phyloP scores from a whole-genome alignment of 495 filamentous ascomycete species.

The Neurospora terricola region DNA sequence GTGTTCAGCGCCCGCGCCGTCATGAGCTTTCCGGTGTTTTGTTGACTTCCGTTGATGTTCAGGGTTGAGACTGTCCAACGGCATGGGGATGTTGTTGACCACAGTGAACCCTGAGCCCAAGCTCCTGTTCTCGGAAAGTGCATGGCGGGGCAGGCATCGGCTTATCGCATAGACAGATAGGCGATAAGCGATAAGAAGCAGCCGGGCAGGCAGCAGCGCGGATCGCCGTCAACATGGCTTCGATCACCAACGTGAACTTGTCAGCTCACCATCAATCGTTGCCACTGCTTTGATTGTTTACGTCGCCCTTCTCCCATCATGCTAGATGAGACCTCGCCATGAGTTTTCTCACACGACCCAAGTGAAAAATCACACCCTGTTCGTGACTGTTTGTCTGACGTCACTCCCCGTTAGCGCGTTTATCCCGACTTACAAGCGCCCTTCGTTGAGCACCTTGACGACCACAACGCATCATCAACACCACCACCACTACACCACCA shows the following conservation, averaged over 20 bases:
- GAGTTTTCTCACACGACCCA: not conserved
- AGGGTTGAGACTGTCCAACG: not conserved
- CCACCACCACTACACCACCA: not conserved
- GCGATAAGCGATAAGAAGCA: not conserved
- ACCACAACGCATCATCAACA: not conserved
- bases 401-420: not conserved
- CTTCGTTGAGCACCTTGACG: conserved; percentile 1
- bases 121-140: not conserved
- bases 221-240: not conserved
- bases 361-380: not conserved
- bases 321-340: too few relatives aligned
- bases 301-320: not conserved
- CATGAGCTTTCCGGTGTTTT: not conserved
- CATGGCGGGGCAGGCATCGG: not conserved
- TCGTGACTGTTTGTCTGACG: not conserved
- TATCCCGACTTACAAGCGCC: not conserved
- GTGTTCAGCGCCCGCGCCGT: not conserved
- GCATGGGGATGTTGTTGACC: not conserved
- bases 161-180: not conserved
- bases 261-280: not conserved
- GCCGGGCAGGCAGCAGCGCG: not conserved
- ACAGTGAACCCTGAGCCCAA: not conserved
- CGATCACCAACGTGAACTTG: not conserved
- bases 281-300: not conserved
- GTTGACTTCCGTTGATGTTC: not conserved